These are phyloP conservation scores for Candida mattraensis DNA, from an alignment of 805 yeast species.

Conservation along the genomic window DNA sequence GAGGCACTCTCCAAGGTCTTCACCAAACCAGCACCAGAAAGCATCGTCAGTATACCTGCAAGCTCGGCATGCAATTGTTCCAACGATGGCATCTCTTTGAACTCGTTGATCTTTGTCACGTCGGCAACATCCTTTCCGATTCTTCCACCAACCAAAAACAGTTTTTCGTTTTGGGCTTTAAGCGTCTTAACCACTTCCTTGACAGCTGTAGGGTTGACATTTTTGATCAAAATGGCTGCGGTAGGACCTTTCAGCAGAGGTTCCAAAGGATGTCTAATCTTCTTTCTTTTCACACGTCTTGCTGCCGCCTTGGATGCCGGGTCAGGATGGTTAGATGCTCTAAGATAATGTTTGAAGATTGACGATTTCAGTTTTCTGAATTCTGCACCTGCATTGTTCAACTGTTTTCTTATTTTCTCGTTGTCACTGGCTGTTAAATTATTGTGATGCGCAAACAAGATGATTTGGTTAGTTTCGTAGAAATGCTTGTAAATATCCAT, in stretches of 20 bases:
- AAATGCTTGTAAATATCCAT: constrained; percentile 76
- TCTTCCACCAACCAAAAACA: constrained; percentile 83
- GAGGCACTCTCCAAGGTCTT: constrained; percentile 74
- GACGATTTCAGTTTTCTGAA: constrained; percentile 67
- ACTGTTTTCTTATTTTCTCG: constrained; percentile 57
- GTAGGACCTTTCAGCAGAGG: constrained; percentile 83
- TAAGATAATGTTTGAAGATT: constrained; percentile 72
- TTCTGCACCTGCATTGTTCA: constrained; percentile 65
- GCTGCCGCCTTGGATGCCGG: constrained; percentile 65
- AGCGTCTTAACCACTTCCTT: constrained; percentile 60
- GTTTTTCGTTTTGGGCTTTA: constrained; percentile 64
- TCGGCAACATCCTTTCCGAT: constrained; percentile 62
- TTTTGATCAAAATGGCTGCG: constrained; percentile 68
- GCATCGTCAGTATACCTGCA: constrained; percentile 75
- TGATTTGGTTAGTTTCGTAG: constrained; percentile 64
- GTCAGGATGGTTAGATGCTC: constrained; percentile 66
- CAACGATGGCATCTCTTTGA: constrained; percentile 73
- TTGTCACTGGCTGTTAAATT: constrained; percentile 73
- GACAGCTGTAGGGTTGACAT: constrained; percentile 69
- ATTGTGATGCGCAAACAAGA: constrained; percentile 82
- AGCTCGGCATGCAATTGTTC: constrained; percentile 77
- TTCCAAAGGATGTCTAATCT: constrained; percentile 62
- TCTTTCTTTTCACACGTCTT: constrained; percentile 38
- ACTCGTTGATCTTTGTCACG: constrained; percentile 50
- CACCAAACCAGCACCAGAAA: constrained; percentile 89